Evolutionary conservation across 176 grass and related monocot species (phyloP).

Genomic region (Urochloa ruziziensis): DNA sequence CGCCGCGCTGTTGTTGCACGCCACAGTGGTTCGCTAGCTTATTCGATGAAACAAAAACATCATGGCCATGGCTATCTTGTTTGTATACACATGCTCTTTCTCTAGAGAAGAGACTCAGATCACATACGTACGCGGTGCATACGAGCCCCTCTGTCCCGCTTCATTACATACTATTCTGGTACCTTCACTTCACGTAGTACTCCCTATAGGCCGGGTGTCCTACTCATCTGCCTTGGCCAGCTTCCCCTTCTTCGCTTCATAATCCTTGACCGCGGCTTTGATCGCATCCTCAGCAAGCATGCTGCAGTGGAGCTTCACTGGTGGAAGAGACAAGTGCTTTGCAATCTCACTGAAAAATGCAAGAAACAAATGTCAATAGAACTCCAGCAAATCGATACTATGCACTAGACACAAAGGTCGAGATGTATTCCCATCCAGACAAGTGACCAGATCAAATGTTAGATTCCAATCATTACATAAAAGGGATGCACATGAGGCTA

Average conservation of each 20-base stretch:
- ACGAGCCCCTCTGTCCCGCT: not conserved
- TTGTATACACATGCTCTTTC: not conserved
- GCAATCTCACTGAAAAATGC: conserved; percentile 66
- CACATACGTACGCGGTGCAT: not conserved
- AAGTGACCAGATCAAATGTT: too few relatives aligned
- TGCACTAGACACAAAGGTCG: not conserved
- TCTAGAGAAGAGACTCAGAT: conserved; percentile 1
- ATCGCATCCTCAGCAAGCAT: conserved; percentile 98
- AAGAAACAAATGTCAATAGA: not conserved
- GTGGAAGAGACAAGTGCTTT: conserved; percentile 83
- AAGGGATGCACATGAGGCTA: too few relatives aligned
- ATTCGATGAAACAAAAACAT: not conserved
- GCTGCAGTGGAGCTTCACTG: conserved; percentile 96
- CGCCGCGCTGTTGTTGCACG: not conserved
- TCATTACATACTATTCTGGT: not conserved
- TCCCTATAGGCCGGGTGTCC: not conserved
- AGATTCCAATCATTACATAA: too few relatives aligned
- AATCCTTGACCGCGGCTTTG: conserved; percentile 86
- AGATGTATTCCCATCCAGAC: too few relatives aligned
- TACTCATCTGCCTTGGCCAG: not conserved
- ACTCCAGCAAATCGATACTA: not conserved
- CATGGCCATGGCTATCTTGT: not conserved
- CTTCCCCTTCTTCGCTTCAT: conserved; percentile 67
- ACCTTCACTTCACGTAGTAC: not conserved
- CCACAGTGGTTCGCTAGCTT: not conserved